Conservation (phyloP, 1,284 basidiomycete species). For the Ganoderma lingzhi region DNA sequence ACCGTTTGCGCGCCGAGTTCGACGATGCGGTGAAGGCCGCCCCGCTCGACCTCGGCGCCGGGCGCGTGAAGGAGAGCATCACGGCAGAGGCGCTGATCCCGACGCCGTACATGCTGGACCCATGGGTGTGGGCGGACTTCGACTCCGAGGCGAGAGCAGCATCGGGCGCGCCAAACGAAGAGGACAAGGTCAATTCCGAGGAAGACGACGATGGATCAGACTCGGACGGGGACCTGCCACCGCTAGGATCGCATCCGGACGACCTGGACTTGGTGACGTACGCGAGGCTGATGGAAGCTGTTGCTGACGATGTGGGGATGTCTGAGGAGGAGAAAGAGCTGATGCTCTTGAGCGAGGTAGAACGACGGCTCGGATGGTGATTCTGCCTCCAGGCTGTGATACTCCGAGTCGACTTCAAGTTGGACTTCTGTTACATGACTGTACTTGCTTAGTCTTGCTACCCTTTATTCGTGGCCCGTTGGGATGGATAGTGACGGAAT, state of each 20-base stretch:
- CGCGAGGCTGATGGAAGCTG: neutral
- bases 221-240: neutral
- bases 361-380: neutral
- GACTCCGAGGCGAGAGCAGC: neutral
- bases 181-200: neutral
- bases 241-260: too few relatives aligned
- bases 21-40: constrained; percentile 5
- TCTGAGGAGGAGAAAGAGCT: neutral
- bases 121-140: constrained; percentile 1
- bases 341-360: neutral
- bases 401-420: too few relatives aligned
- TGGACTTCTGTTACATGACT: too few relatives aligned
- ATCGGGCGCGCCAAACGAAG: neutral
- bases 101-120: constrained; percentile 14
- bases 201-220: neutral
- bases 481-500: too few relatives aligned
- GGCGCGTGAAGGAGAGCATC: constrained; percentile 5
- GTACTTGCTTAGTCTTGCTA: too few relatives aligned
- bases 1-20: constrained; percentile 15
- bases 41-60: neutral
- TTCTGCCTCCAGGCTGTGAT: too few relatives aligned
- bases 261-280: neutral
- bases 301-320: neutral
- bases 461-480: too few relatives aligned
- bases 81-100: constrained; percentile 21